These are phyloP conservation scores for Pseudognaphalium luteoalbum DNA, from an alignment of 129 eudicot species.

Conservation along the genomic window DNA sequence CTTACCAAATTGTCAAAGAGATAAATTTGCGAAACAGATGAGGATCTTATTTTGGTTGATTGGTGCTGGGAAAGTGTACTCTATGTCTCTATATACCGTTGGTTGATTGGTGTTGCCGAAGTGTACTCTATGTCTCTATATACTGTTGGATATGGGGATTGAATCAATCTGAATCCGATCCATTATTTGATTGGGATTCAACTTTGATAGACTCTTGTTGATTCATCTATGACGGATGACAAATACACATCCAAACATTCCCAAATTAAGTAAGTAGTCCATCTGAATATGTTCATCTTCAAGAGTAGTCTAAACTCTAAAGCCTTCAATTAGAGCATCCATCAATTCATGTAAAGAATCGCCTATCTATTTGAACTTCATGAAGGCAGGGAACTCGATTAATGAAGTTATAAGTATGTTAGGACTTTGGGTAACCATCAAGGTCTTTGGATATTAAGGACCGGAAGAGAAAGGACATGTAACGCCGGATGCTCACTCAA, in stretches of 20 bases:
- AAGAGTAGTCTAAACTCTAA: too few species aligned
- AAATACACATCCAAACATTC: too few species aligned
- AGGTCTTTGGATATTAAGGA: not conserved
- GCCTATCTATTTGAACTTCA: too few species aligned
- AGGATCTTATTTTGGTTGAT: not conserved
- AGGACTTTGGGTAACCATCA: not conserved
- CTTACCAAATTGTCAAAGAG: not conserved
- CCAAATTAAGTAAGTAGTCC: too few species aligned
- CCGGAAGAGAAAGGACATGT: not conserved
- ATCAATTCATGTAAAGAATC: too few species aligned
- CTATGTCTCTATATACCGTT: too few species aligned
- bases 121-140: not conserved
- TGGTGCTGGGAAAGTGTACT: too few species aligned
- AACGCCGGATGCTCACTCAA: not conserved
- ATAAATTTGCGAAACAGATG: not conserved
- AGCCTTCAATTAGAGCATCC: too few species aligned
- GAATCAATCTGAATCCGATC: not conserved
- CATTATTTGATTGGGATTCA: not conserved
- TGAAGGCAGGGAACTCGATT: not conserved
- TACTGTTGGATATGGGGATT: constrained; percentile 4
- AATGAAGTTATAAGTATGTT: not conserved
- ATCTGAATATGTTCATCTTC: too few species aligned
- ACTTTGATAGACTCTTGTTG: not conserved
- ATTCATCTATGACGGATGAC: too few species aligned
- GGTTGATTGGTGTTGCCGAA: not conserved